Conservation (phyloP, 371 early-diverging fungal species). For the Umbelopsis sp. region DNA sequence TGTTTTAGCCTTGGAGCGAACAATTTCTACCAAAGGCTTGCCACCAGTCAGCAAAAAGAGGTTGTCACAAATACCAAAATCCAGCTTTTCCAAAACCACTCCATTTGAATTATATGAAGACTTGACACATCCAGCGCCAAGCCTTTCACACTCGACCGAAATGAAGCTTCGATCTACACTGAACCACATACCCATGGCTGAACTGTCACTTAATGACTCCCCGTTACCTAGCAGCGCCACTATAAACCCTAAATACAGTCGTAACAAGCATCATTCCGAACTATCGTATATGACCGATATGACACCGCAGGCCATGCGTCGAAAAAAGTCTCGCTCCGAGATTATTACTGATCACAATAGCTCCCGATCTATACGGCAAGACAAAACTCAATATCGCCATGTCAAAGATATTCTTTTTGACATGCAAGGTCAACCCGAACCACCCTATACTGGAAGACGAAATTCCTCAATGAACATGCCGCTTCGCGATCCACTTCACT, state of each 20-base stretch:
- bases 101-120: constrained; percentile 16
- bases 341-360: background rate
- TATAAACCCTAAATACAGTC: background rate
- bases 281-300: background rate
- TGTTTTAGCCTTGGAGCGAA: background rate
- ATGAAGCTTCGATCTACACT: background rate
- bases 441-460: background rate
- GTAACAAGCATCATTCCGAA: constrained; percentile 5
- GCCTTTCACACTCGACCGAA: background rate
- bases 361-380: background rate
- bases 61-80: background rate
- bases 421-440: constrained; percentile 3
- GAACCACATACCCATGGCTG: constrained; percentile 8
- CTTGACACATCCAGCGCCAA: background rate
- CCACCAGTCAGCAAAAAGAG: background rate
- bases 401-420: constrained; percentile 15
- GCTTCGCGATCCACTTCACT: background rate
- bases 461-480: background rate
- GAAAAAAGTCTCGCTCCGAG: constrained; percentile 1
- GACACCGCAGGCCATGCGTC: background rate
- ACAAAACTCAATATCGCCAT: constrained; percentile 3
- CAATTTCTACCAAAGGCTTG: background rate
- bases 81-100: constrained; percentile 10
- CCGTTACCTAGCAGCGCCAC: background rate
- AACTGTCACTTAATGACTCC: background rate